Evolutionary conservation across 345 rosid species (phyloP).

Genomic region (Dipteronia sinensis): DNA sequence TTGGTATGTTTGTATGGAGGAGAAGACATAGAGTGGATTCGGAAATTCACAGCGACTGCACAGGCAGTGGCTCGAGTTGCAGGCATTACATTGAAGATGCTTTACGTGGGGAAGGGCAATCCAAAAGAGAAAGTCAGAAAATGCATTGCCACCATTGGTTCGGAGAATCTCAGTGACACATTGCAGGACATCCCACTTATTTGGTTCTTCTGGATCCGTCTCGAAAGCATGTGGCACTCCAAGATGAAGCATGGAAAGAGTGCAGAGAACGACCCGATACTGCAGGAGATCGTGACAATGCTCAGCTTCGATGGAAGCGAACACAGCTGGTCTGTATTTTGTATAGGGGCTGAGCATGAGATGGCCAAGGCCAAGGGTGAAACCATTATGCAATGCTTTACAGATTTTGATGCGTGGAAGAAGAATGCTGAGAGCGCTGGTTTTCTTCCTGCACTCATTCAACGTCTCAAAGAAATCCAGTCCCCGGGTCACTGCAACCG

Average conservation of each 20-base stretch:
- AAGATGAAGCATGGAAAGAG: slow-evolving; percentile 35
- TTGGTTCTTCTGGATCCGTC: slow-evolving; percentile 61
- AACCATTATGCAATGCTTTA: background rate
- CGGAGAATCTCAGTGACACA: slow-evolving; percentile 35
- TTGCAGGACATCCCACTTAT: slow-evolving; percentile 17
- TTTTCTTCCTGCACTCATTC: background rate
- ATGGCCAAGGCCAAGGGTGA: slow-evolving; percentile 11
- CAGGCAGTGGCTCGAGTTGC: slow-evolving; percentile 35
- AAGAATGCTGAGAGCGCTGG: background rate
- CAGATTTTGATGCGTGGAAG: background rate
- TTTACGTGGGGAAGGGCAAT: slow-evolving; percentile 58
- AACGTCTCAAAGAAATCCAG: background rate
- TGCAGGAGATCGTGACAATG: slow-evolving; percentile 53
- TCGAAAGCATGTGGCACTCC: slow-evolving; percentile 80
- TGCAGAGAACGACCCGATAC: slow-evolving; percentile 44
- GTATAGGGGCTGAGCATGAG: slow-evolving; percentile 28
- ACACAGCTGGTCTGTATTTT: slow-evolving; percentile 56
- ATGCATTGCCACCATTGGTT: slow-evolving; percentile 13
- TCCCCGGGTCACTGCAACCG: background rate
- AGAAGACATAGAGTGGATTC: slow-evolving; percentile 59
- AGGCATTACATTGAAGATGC: slow-evolving; percentile 41
- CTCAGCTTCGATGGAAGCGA: slow-evolving; percentile 61
- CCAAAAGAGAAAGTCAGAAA: slow-evolving; percentile 29
- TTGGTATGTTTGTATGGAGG: slow-evolving; percentile 59
- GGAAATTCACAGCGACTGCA: slow-evolving; percentile 40